A percentile compares a stretch with the other conserved stretches of the same genome.
phyloP scores from a whole-genome alignment of 768 basidiomycete species.

The Jaapia argillacea region DNA sequence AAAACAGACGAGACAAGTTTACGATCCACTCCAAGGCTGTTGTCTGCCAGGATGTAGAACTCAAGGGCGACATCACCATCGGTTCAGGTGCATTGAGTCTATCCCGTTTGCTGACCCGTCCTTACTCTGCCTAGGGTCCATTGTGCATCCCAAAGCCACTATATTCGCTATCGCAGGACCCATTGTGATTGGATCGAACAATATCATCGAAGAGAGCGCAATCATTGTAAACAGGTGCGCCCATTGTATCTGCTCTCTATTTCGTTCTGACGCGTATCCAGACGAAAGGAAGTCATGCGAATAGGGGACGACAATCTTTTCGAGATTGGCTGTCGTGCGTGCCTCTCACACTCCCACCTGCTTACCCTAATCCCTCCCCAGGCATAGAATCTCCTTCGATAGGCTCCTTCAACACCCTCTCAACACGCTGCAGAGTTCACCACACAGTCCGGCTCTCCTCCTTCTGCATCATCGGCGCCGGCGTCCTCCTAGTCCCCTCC shows the following conservation, averaged over 20 bases:
- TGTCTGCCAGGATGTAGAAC: conserved; percentile 88
- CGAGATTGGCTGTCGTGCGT: conserved; percentile 87
- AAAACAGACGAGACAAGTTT: conserved; percentile 83
- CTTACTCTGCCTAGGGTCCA: conserved; percentile 40
- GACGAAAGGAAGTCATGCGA: conserved; percentile 77
- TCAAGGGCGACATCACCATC: conserved; percentile 91
- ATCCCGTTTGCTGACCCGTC: neutral
- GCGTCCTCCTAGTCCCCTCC: conserved; percentile 67
- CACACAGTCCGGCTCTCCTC: conserved; percentile 72
- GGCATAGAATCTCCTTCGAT: conserved; percentile 82
- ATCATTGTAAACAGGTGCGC: conserved; percentile 80
- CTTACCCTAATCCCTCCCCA: conserved; percentile 18
- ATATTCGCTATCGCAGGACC: conserved; percentile 88
- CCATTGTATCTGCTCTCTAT: neutral
- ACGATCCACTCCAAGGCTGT: conserved; percentile 86
- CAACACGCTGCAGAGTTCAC: conserved; percentile 74
- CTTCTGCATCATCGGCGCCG: conserved; percentile 77
- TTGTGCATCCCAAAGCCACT: conserved; percentile 90
- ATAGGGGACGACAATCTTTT: conserved; percentile 93
- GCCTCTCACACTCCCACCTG: conserved; percentile 1
- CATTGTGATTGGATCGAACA: conserved; percentile 80
- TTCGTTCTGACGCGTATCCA: conserved; percentile 14
- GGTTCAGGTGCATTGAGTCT: conserved; percentile 50
- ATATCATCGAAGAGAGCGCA: conserved; percentile 86
- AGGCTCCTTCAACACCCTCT: conserved; percentile 81